Percentiles rank a stretch among this genome's conserved stretches.
These are phyloP conservation scores for Kwoniella shandongensis DNA, from an alignment of 768 basidiomycete species.

Conservation along the genomic window DNA sequence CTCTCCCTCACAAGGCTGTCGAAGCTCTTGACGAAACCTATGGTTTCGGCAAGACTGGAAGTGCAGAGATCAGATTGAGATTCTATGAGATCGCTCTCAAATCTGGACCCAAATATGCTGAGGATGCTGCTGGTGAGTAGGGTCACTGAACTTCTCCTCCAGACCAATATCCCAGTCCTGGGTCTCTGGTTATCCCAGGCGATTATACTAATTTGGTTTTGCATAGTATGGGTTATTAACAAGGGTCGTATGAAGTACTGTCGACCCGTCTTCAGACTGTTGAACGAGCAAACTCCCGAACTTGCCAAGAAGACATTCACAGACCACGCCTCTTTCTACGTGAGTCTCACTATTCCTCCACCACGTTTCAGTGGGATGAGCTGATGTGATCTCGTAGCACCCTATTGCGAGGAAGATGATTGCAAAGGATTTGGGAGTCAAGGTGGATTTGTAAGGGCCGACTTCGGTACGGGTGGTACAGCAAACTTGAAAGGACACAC, in stretches of 20 bases:
- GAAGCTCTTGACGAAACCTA: slow-evolving; percentile 62
- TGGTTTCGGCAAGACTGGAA: slow-evolving; percentile 61
- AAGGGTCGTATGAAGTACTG: slow-evolving; percentile 54
- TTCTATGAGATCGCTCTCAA: slow-evolving; percentile 72
- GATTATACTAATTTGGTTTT: slow-evolving; percentile 3
- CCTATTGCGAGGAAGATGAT: slow-evolving; percentile 54
- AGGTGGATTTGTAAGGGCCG: slow-evolving; percentile 13
- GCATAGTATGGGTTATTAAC: slow-evolving; percentile 48
- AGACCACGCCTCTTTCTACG: slow-evolving; percentile 50
- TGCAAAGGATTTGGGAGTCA: slow-evolving; percentile 46
- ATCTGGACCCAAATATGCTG: slow-evolving; percentile 49
- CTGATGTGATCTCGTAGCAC: slow-evolving; percentile 36
- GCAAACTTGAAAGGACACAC: too few relatives aligned
- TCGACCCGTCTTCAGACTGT: slow-evolving; percentile 49
- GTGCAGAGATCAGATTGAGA: slow-evolving; percentile 73
- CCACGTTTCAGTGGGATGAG: not conserved
- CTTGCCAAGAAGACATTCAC: slow-evolving; percentile 54
- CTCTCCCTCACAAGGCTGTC: slow-evolving; percentile 66
- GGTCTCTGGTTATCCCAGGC: not conserved
- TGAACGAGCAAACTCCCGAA: slow-evolving; percentile 49
- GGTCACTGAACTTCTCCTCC: not conserved
- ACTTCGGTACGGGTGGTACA: not conserved
- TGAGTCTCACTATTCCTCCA: slow-evolving; percentile 13
- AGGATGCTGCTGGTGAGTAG: slow-evolving; percentile 49
- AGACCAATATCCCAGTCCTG: slow-evolving; percentile 4